Percentiles rank a stretch among this genome's conserved stretches.
Conservation (phyloP, 139 green algal species). For the Parachlorella kessleri region DNA sequence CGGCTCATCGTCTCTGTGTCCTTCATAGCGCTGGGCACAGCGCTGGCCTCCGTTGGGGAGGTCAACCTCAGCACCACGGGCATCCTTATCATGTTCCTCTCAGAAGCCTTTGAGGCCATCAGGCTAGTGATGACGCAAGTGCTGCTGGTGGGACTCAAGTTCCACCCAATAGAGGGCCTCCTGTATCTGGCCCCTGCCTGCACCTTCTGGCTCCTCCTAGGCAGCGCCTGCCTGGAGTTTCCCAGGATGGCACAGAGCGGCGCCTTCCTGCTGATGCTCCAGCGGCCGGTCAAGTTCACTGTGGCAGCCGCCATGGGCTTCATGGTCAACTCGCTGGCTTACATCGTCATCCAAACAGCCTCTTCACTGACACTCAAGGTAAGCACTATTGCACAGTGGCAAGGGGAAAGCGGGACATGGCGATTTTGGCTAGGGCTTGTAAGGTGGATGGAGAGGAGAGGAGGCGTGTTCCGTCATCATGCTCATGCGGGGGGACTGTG, state of each 20-base stretch:
- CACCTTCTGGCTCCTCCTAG: slow-evolving; percentile 74
- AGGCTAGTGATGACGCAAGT: slow-evolving; percentile 89
- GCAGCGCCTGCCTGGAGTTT: slow-evolving; percentile 47
- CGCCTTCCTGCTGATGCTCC: slow-evolving; percentile 44
- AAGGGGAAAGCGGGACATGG: too few species aligned
- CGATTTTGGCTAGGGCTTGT: too few species aligned
- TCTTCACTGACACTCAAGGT: slow-evolving; percentile 84
- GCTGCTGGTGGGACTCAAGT: slow-evolving; percentile 82
- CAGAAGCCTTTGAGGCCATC: slow-evolving; percentile 72
- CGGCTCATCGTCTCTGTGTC: slow-evolving; percentile 58
- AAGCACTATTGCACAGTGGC: neutral
- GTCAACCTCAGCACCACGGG: slow-evolving; percentile 67
- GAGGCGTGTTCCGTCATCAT: too few species aligned
- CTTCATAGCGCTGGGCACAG: slow-evolving; percentile 74
- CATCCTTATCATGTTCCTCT: slow-evolving; percentile 75
- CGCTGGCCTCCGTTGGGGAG: slow-evolving; percentile 70
- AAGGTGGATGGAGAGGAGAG: too few species aligned
- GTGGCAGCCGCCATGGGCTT: slow-evolving; percentile 83
- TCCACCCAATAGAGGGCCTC: slow-evolving; percentile 91
- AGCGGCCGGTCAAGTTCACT: slow-evolving; percentile 49
- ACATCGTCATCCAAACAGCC: slow-evolving; percentile 83
- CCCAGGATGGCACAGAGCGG: slow-evolving; percentile 47
- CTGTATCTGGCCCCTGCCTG: slow-evolving; percentile 91
- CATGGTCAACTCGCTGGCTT: slow-evolving; percentile 82
- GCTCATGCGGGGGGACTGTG: too few species aligned